Conservation (phyloP, 768 basidiomycete species). For the Cystobasidium ongulense region DNA sequence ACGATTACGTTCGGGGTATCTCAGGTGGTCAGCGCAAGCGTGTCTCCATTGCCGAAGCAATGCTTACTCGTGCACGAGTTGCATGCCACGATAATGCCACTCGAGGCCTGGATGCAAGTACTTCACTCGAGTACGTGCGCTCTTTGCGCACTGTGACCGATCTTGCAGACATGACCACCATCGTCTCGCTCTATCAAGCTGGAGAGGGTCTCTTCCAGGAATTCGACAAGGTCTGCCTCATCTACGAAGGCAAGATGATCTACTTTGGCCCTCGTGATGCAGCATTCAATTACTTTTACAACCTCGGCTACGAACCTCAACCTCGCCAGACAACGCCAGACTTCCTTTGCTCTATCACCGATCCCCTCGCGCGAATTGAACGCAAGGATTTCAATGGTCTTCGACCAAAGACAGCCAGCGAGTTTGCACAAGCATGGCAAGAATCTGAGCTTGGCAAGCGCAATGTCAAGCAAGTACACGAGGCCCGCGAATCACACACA, state of each 20-base stretch:
- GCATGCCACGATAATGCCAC: constrained; percentile 43
- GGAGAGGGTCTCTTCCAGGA: constrained; percentile 53
- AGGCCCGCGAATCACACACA: constrained; percentile 44
- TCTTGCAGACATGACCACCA: constrained; percentile 46
- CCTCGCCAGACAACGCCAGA: constrained; percentile 44
- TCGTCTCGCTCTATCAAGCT: constrained; percentile 49
- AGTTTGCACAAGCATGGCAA: constrained; percentile 48
- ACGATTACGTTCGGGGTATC: constrained; percentile 58
- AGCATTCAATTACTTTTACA: constrained; percentile 65
- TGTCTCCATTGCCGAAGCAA: constrained; percentile 42
- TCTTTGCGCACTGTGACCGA: constrained; percentile 49
- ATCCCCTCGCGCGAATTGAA: constrained; percentile 57
- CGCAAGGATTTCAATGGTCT: constrained; percentile 45
- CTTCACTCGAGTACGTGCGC: constrained; percentile 49
- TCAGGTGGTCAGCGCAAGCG: constrained; percentile 48
- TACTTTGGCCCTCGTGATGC: constrained; percentile 63
- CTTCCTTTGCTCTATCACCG: constrained; percentile 49
- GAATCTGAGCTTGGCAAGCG: constrained; percentile 45
- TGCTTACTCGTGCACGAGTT: constrained; percentile 37
- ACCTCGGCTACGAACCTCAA: constrained; percentile 50
- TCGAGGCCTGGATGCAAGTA: constrained; percentile 43
- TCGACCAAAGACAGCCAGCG: constrained; percentile 49
- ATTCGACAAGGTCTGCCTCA: constrained; percentile 60
- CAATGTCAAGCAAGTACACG: constrained; percentile 43
- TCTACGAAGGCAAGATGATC: constrained; percentile 64